Base-by-base conservation (phyloP, 2,329 filamentous ascomycete species). In the Xylariaceae sp. region DNA sequence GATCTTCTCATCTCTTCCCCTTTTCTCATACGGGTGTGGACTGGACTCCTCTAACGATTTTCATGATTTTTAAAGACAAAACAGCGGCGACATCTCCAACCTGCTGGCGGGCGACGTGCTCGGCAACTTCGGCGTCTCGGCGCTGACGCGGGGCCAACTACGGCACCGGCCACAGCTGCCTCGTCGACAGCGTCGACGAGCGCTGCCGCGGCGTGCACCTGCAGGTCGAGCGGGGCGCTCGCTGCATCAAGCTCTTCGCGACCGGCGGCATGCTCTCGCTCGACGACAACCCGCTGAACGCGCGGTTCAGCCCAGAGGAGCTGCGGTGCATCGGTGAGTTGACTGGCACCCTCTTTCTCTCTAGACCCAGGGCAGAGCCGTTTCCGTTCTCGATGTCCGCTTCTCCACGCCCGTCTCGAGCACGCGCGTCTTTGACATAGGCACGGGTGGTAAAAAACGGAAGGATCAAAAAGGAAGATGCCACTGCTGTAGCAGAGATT, bases 121-220 rank as follows among this genome's bases (percentile, higher is more conserved):
- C 3, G 44, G 56, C 24, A 57, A 51, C 23, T 38, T 56, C 5
- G 60, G 61, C 9, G 52, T 62, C 4, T 33, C 44, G 5, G 44
- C 49, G 24, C 24, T 19, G 41, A n/a, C 42, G 37, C 0, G 41
- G 53, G 3, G 59, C 58, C 0, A 54, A 60, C 22, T 56, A 52
- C 40, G 52, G 50, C 7, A 51, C 51, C 3, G 38, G 45, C 3
- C 40, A 41, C 18, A 46, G 36, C 26, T 30, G 52, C 23, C 42
- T 64, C 4, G 58, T 55, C 10, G 60, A 64, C 34, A 61, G 61
- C 10, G 52, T 60, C 1, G 60, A 64, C 21, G 60, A 64, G 40
- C 64, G 61, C 37, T 47, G 59, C 18, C 55, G 55, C 5, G 61
- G 51, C 1, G 61, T 65, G 25, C 49, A 60, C 2, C 48, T 57